Evolutionary conservation across 208 protist species (phyloP), one percentile per base, ranked within the genome.

Genomic region (Blechomonas ayalai): DNA sequence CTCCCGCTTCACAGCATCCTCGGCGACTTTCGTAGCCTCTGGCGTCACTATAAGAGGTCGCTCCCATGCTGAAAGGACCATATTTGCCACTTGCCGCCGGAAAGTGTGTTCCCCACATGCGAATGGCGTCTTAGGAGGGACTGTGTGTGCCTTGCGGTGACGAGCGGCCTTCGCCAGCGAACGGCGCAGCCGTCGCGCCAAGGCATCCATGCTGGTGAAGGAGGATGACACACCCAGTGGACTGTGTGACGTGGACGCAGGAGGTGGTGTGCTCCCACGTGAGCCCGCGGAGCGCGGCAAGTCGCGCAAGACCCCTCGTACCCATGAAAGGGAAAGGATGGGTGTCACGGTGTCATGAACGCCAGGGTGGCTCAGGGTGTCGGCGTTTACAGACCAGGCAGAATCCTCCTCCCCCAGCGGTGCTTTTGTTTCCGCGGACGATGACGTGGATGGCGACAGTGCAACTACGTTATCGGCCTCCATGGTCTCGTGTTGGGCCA

Each of bases 61-160:
- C 43, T 77, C 68, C 74, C 66, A 82, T 28, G 59, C 31, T 2
- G 69, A 82, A 6, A 48, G 44, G 24, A 19, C 24, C 26, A 18
- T 25, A n/a, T 31, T 24, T 39, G 33, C 33, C 15, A 41, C 32
- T 5, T 36, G 31, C 32, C 29, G 52, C 31, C 31, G 49, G 16
- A 50, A 34, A n/a, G n/a, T n/a, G 15, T 45, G 39, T 13, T 47
- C 52, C 28, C n/a, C n/a, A n/a, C n/a, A n/a, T n/a, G n/a, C n/a
- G n/a, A n/a, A n/a, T n/a, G n/a, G n/a, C n/a, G n/a, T n/a, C n/a
- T n/a, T n/a, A n/a, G n/a, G n/a, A n/a, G n/a, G n/a, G 40, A 36
- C 16, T 50, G 31, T 5, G 59, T 24, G 40, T 37, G 34, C 10
- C 26, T 3, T 3, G 36, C 23, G 7, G 40, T 27, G 16, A 27